These are phyloP conservation scores for Boletus subparvulus DNA, from an alignment of 768 basidiomycete species.

Conservation along the genomic window DNA sequence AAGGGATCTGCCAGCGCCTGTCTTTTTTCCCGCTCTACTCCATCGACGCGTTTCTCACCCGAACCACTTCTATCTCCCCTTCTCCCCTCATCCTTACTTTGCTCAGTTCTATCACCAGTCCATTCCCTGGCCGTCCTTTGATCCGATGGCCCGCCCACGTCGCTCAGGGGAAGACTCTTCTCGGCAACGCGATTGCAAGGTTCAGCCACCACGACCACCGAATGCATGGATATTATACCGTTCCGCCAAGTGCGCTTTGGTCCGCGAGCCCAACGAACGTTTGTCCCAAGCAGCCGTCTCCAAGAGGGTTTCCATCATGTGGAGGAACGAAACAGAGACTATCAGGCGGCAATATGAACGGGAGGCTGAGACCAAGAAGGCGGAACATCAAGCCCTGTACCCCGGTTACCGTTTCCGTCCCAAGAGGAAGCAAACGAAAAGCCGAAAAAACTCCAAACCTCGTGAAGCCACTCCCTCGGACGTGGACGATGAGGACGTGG, in stretches of 20 bases:
- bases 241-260: constrained; percentile 46
- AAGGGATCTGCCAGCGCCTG: constrained; percentile 22
- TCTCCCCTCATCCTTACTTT: constrained; percentile 1
- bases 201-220: constrained; percentile 61
- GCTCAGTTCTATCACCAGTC: constrained; percentile 5
- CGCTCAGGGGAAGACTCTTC: constrained; percentile 4
- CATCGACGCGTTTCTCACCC: constrained; percentile 30
- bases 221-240: constrained; percentile 87
- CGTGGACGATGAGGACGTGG: background rate
- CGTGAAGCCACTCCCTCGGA: constrained; percentile 18
- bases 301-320: constrained; percentile 58
- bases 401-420: constrained; percentile 61
- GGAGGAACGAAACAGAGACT: constrained; percentile 53
- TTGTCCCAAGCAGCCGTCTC: constrained; percentile 64
- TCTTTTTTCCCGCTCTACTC: constrained; percentile 24
- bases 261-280: constrained; percentile 31
- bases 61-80: constrained; percentile 19
- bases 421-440: constrained; percentile 50
- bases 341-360: constrained; percentile 53
- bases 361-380: constrained; percentile 52
- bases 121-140: constrained; percentile 7
- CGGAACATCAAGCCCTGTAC: constrained; percentile 48
- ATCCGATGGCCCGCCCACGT: constrained; percentile 25
- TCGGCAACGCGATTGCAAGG: constrained; percentile 10
- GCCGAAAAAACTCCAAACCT: constrained; percentile 24